phyloP scores from a whole-genome alignment of 2,329 filamentous ascomycete genomes.

The Seiridium unicorne region DNA sequence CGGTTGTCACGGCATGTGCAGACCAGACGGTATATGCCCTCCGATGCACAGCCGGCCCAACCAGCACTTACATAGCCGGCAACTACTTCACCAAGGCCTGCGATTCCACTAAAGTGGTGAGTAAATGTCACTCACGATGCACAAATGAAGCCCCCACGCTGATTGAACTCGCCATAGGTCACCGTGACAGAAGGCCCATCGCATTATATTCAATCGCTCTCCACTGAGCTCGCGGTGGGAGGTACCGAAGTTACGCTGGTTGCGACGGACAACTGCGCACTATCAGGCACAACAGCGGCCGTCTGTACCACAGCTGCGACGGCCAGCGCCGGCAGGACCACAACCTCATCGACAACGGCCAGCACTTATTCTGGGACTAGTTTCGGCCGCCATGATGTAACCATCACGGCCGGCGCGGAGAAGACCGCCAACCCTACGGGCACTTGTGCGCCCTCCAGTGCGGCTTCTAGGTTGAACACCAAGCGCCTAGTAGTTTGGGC shows the following conservation, averaged over 20 bases:
- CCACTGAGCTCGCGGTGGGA: background rate
- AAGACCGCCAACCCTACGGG: background rate
- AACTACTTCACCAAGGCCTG: no score
- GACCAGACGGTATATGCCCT: background rate
- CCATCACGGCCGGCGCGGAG: background rate
- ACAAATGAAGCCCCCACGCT: no score
- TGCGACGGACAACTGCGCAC: background rate
- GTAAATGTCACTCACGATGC: no score
- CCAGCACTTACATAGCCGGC: background rate
- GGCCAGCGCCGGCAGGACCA: background rate
- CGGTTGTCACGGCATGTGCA: background rate
- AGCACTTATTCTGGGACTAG: background rate
- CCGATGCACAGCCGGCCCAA: background rate
- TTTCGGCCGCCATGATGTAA: background rate
- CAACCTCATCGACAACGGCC: background rate
- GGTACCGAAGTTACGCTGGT: background rate
- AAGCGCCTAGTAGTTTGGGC: background rate
- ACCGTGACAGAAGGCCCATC: background rate
- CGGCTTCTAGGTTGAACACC: background rate
- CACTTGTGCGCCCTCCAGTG: background rate
- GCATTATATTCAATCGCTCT: background rate
- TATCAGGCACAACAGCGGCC: background rate
- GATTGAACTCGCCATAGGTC: background rate
- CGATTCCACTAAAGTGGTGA: no score
- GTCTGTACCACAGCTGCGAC: background rate